Base-by-base conservation (phyloP, 352 stramenopile genomes). In the Phytopythium vexans region DNA sequence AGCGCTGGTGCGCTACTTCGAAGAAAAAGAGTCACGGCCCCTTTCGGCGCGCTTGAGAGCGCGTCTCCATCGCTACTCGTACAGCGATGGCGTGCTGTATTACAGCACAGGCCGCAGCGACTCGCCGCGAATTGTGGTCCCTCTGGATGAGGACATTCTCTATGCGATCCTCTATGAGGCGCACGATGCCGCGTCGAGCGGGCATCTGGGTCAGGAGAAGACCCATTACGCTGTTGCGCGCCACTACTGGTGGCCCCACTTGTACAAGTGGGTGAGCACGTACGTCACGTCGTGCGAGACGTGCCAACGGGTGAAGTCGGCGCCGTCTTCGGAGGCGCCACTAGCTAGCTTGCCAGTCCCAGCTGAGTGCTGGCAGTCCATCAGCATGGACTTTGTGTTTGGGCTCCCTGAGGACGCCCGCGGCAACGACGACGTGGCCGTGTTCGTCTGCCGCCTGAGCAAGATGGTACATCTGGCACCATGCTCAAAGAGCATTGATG, bases 331-430 rank as follows among this genome's bases (percentile, higher is more conserved):
- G 11, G 9, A 11, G 21, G 58, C 52, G 15, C 53, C 54, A 10
- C 39, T 64, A 8, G 16, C 14, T 10, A 56, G 43, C 11, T 31
- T 71, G 3, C 34, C 62, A 1, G 41, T 72, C 8, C 53, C 60
- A 12, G 21, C n/a, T 1, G 55, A 65, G 14, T 61, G 47, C 36
- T 73, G 65, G 60, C 53, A 66, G 55, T 69, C 43, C 8, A 58
- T 63, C 42, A 60, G 52, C 44, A 57, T 70, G 47, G 56, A 66
- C 52, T 70, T 66, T 33, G 49, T 70, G 12, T 60, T 62, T 36
- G 56, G 40, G 2, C 33, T 60, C 2, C 55, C 41, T 14, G 51
- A 46, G 14, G 50, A 60, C 36, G 41, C n/a, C 15, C 16, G 15
- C 43, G 51, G 58, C 11, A 54, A 58, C 39, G 52, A 43, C 6